phyloP scores from a whole-genome alignment of 441 rosid species.

The California macrophylla region DNA sequence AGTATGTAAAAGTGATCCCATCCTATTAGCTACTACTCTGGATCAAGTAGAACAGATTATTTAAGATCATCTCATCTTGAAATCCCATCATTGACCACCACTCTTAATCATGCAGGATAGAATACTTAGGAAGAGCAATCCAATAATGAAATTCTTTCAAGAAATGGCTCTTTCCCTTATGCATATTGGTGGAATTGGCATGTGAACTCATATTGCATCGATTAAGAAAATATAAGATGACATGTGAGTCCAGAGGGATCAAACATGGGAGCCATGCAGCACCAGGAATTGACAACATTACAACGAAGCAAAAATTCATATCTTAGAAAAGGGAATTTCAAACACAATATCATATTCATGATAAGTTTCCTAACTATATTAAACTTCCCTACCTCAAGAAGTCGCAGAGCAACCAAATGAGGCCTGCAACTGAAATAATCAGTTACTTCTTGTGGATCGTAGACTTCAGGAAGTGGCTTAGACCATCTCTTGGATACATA shows the following conservation, averaged over 20 bases:
- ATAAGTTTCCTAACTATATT: conserved; percentile 7
- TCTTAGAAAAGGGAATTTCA: not conserved
- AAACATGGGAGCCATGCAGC: too few relatives aligned
- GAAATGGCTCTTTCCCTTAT: not conserved
- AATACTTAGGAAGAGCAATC: not conserved
- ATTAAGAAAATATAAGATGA: too few relatives aligned
- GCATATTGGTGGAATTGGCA: too few relatives aligned
- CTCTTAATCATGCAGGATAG: not conserved
- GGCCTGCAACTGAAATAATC: conserved; percentile 85
- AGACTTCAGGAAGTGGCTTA: conserved; percentile 79
- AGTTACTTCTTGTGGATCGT: conserved; percentile 60
- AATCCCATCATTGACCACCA: not conserved
- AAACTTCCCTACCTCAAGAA: conserved; percentile 58
- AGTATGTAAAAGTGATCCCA: too few relatives aligned
- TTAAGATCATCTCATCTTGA: not conserved
- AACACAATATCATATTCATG: not conserved
- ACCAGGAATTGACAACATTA: not conserved
- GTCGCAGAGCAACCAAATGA: conserved; percentile 74
- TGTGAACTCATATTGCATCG: too few relatives aligned
- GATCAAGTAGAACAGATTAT: not conserved
- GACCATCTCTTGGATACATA: conserved; percentile 64
- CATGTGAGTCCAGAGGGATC: too few relatives aligned
- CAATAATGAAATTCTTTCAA: not conserved
- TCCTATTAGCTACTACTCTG: not conserved
- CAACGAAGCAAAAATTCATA: not conserved